phyloP scores from a whole-genome alignment of 1,139 yeast species.

The Schwanniomyces etchellsii region DNA sequence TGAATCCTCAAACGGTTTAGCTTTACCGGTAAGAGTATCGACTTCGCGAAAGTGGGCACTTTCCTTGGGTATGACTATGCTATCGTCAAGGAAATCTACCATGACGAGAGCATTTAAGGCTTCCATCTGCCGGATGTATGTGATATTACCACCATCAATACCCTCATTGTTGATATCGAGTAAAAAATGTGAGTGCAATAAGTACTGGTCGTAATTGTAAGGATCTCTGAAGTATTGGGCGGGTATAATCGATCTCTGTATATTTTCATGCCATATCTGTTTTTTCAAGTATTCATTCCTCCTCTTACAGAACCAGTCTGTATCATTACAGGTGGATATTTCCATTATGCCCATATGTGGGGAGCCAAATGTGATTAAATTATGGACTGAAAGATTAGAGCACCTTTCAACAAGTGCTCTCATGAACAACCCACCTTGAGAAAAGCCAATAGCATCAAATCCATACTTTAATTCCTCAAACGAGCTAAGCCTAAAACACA shows the following conservation, averaged over 20 bases:
- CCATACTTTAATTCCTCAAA: slow-evolving; percentile 45
- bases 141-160: slow-evolving; percentile 14
- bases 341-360: slow-evolving; percentile 79
- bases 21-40: slow-evolving; percentile 35
- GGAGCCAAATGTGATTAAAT: slow-evolving; percentile 69
- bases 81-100: slow-evolving; percentile 56
- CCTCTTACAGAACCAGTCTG: slow-evolving; percentile 57
- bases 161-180: slow-evolving; percentile 67
- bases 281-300: slow-evolving; percentile 50
- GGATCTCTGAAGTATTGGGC: slow-evolving; percentile 74
- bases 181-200: slow-evolving; percentile 47
- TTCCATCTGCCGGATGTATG: slow-evolving; percentile 39
- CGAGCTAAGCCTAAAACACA: slow-evolving; percentile 34
- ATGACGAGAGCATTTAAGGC: slow-evolving; percentile 49
- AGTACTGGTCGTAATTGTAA: slow-evolving; percentile 38
- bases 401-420: slow-evolving; percentile 63
- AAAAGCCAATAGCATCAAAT: slow-evolving; percentile 72
- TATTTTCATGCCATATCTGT: slow-evolving; percentile 55
- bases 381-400: slow-evolving; percentile 40
- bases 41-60: slow-evolving; percentile 63
- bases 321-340: slow-evolving; percentile 52
- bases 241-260: slow-evolving; percentile 57
- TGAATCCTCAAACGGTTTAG: slow-evolving; percentile 46
- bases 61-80: slow-evolving; percentile 67
- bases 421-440: slow-evolving; percentile 76